Percentiles rank a stretch among this genome's conserved stretches.
phyloP scores from a whole-genome alignment of 768 basidiomycete species.

The Mycena sanguinolenta region DNA sequence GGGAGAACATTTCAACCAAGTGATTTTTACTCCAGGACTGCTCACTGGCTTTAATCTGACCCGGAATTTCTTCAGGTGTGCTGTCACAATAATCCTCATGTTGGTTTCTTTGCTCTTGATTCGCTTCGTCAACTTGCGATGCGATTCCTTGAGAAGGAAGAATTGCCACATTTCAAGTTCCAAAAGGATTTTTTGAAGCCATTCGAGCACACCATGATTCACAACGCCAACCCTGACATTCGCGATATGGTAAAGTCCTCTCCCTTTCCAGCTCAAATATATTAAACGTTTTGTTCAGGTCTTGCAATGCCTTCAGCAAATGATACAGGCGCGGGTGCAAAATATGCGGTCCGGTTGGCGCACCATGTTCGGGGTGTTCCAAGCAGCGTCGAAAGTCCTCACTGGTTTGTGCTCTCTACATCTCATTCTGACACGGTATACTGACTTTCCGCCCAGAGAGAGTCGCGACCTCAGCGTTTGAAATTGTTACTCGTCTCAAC shows the following conservation, averaged over 20 bases:
- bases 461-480: slow-evolving; percentile 93
- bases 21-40: slow-evolving; percentile 43
- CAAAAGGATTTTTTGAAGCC: slow-evolving; percentile 99
- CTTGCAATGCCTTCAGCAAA: slow-evolving; percentile 97
- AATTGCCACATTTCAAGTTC: slow-evolving; percentile 97
- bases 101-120: slow-evolving; percentile 96
- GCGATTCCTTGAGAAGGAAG: slow-evolving; percentile 99
- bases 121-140: slow-evolving; percentile 96
- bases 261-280: background rate
- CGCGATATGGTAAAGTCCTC: slow-evolving; percentile 85
- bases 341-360: slow-evolving; percentile 99
- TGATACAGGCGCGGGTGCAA: slow-evolving; percentile 95
- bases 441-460: slow-evolving; percentile 69
- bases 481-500: slow-evolving; percentile 93
- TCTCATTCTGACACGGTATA: slow-evolving; percentile 4
- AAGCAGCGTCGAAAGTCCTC: slow-evolving; percentile 92
- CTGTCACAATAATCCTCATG: slow-evolving; percentile 97
- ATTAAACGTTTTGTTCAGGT: slow-evolving; percentile 65
- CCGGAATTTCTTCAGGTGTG: slow-evolving; percentile 75
- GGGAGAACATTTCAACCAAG: slow-evolving; percentile 99
- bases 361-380: slow-evolving; percentile 99
- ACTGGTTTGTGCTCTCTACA: slow-evolving; percentile 68
- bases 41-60: slow-evolving; percentile 16
- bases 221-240: slow-evolving; percentile 95
- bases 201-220: slow-evolving; percentile 97